Evolutionary conservation across 805 yeast genomes (phyloP), one percentile per base, ranked within the genome.

Genomic region (Zygotorulaspora sp.): DNA sequence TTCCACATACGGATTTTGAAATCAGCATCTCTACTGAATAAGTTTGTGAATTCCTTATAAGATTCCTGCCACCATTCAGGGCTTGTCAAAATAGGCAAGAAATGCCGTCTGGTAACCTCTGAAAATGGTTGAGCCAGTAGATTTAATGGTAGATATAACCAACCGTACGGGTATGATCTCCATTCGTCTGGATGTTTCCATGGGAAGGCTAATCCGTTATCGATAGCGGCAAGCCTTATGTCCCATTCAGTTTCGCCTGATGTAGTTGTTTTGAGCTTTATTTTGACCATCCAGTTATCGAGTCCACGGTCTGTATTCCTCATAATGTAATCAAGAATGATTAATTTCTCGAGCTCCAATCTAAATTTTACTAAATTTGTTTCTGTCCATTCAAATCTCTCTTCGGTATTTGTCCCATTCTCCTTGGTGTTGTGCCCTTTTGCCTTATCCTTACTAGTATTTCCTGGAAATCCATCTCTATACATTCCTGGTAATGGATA

Each of bases 161-260:
- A 82, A 0, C 89, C 89, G 60, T 72, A 82, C 0, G 89, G 89
- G 49, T 78, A 82, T 0, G 85, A 78, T 38, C 89, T 62, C 86
- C 88, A 80, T 52, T 80, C 87, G 57, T 82, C 84, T 0, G 89
- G 89, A 47, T 80, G 86, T 50, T 82, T 81, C 87, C 87, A 82
- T 4, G 90, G 89, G 49, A 78, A 81, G 0, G 88, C 70, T 20
- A 82, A 63, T 0, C 88, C 88, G 11, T 84, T 79, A 50, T 82
- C 89, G 30, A 82, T 82, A 1, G 89, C 90, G 2, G 85, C 87
- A 20, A 82, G 66, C 35, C 65, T 68, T 10, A 82, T 42, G 11
- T 45, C 46, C 43, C 57, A 53, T 5, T 32, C 28, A 8, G 50
- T 46, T 26, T n/a, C 16, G 21, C 53, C 48, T 0, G 36, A 39